phyloP scores from a whole-genome alignment of 306 rosid species.

The Lathyrus oleraceus region DNA sequence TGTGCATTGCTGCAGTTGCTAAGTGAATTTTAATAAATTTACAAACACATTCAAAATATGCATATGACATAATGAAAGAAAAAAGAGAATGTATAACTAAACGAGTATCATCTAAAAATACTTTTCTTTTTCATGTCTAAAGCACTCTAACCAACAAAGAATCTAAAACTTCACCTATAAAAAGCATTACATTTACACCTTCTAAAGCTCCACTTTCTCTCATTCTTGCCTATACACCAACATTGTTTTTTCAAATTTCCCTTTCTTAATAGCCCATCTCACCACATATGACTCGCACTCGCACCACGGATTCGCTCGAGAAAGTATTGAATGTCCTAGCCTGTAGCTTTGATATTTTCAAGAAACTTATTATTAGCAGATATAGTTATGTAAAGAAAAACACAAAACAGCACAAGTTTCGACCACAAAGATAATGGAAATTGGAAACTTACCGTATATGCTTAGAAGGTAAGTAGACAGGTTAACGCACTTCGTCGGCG shows the following conservation, averaged over 20 bases:
- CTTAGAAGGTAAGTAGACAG: slow-evolving; percentile 17
- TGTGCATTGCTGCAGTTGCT: too few relatives aligned
- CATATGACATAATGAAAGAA: not conserved
- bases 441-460: slow-evolving; percentile 47
- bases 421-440: slow-evolving; percentile 26
- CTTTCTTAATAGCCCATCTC: not conserved
- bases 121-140: slow-evolving; percentile 15
- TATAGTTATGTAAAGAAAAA: slow-evolving; percentile 5
- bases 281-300: slow-evolving; percentile 12
- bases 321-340: slow-evolving; percentile 1
- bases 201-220: slow-evolving; percentile 20
- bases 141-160: slow-evolving; percentile 9
- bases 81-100: not conserved
- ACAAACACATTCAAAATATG: not conserved
- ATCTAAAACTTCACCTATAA: slow-evolving; percentile 9
- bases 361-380: too few relatives aligned
- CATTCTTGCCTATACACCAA: slow-evolving; percentile 14
- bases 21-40: too few relatives aligned
- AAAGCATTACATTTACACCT: slow-evolving; percentile 5
- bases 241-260: slow-evolving; percentile 5
- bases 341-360: too few relatives aligned
- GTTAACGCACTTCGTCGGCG: slow-evolving; percentile 48
- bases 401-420: not conserved
- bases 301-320: slow-evolving; percentile 20
- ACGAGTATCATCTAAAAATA: not conserved